A percentile compares a stretch with the other conserved stretches of the same genome.
These are phyloP conservation scores for Fusarium coicis DNA, from an alignment of 2,329 filamentous ascomycete genomes.

Conservation along the genomic window DNA sequence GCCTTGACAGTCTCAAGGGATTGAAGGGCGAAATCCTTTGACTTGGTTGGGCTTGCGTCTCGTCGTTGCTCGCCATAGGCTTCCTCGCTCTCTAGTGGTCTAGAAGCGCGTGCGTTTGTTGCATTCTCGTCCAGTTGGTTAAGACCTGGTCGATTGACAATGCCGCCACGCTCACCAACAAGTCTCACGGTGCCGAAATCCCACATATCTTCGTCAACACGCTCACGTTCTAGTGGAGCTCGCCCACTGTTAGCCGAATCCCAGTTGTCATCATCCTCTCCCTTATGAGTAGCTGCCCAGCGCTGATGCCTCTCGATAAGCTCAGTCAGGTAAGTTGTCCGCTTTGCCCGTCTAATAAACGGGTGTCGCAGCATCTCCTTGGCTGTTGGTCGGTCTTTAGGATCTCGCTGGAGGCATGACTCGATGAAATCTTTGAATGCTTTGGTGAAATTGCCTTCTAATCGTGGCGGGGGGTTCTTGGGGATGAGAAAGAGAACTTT, in stretches of 20 bases:
- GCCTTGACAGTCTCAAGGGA: constrained; percentile 67
- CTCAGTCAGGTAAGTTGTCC: constrained; percentile 95
- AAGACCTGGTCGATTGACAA: constrained; percentile 66
- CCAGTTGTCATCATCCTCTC: constrained; percentile 70
- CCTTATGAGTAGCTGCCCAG: constrained; percentile 85
- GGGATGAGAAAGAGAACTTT: constrained; percentile 97
- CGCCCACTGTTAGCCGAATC: constrained; percentile 66
- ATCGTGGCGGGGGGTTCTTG: constrained; percentile 86
- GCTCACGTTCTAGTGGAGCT: constrained; percentile 63
- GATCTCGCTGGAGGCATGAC: constrained; percentile 87
- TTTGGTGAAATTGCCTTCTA: constrained; percentile 85
- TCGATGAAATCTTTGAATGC: constrained; percentile 87
- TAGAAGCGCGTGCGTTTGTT: constrained; percentile 76
- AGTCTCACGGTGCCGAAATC: constrained; percentile 96
- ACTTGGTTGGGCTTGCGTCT: constrained; percentile 64
- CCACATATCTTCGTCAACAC: constrained; percentile 87
- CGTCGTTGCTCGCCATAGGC: constrained; percentile 65
- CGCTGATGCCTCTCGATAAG: constrained; percentile 90
- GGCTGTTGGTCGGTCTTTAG: constrained; percentile 86
- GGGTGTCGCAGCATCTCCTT: constrained; percentile 88
- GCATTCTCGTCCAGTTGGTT: constrained; percentile 83
- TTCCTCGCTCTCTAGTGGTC: constrained; percentile 59
- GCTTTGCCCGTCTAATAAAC: constrained; percentile 91
- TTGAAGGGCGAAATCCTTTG: constrained; percentile 57
- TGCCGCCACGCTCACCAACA: constrained; percentile 71